phyloP scores from a whole-genome alignment of 1,284 basidiomycete genomes.

The Ceratobasidium sp. region DNA sequence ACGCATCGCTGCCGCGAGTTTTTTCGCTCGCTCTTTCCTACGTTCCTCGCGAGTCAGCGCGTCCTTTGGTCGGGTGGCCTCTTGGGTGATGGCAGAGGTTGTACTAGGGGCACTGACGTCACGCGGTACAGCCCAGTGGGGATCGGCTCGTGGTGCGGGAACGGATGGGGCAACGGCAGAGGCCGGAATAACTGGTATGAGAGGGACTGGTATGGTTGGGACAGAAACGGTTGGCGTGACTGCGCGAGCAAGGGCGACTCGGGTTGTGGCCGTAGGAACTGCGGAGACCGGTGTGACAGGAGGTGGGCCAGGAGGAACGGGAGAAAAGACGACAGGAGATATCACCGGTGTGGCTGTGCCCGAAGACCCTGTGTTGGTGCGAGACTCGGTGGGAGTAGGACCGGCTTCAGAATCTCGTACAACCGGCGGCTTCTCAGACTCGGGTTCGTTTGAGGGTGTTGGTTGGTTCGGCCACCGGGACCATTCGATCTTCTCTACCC shows the following conservation, averaged over 20 bases:
- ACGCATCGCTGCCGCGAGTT: not conserved
- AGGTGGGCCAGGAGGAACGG: not conserved
- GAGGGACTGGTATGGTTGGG: not conserved
- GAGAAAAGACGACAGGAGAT: constrained; percentile 8
- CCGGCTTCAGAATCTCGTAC: not conserved
- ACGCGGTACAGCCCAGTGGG: not conserved
- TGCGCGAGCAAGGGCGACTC: not conserved
- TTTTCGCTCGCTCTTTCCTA: constrained; percentile 2
- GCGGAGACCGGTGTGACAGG: constrained; percentile 6
- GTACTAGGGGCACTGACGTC: not conserved
- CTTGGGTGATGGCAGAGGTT: not conserved
- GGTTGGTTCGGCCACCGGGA: constrained; percentile 35
- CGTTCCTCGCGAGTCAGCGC: not conserved
- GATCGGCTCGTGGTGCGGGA: not conserved
- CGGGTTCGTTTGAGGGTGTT: not conserved
- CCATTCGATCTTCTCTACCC: constrained; percentile 31
- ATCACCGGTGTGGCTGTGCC: constrained; percentile 7
- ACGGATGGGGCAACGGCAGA: not conserved
- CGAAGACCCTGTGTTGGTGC: not conserved
- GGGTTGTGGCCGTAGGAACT: not conserved
- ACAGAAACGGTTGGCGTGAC: not conserved
- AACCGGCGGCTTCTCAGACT: not conserved
- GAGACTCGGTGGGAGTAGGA: constrained; percentile 7
- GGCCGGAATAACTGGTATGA: not conserved
- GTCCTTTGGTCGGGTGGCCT: constrained; percentile 6